Conservation (phyloP, 164 flowering plant species). For the Akebia trifoliata region DNA sequence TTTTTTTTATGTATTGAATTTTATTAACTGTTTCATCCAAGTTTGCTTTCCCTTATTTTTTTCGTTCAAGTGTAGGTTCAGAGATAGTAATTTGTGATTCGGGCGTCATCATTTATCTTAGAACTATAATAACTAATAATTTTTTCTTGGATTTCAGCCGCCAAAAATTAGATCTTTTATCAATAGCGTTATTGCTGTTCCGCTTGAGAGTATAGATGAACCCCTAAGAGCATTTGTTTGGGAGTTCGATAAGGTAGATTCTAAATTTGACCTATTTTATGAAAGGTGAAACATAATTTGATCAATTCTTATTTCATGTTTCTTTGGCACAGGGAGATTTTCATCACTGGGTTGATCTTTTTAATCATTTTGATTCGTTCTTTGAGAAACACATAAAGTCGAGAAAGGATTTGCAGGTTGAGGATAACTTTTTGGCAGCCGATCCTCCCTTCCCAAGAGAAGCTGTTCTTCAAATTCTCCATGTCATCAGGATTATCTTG, state of each 20-base stretch:
- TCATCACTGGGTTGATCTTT: slow-evolving; percentile 95
- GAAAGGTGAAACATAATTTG: slow-evolving; percentile 1
- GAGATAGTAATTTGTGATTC: neutral
- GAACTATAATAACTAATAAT: neutral
- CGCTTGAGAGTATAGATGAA: slow-evolving; percentile 78
- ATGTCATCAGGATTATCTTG: slow-evolving; percentile 75
- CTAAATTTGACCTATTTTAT: neutral
- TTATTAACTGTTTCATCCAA: neutral
- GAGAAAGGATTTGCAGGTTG: slow-evolving; percentile 85
- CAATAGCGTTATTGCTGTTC: slow-evolving; percentile 51
- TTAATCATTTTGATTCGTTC: slow-evolving; percentile 85
- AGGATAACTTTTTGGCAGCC: slow-evolving; percentile 56
- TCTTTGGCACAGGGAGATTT: slow-evolving; percentile 79
- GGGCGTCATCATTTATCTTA: neutral
- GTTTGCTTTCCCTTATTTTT: neutral
- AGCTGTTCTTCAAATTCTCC: slow-evolving; percentile 82
- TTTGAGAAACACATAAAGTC: slow-evolving; percentile 76
- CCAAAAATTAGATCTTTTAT: slow-evolving; percentile 79
- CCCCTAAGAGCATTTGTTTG: slow-evolving; percentile 66
- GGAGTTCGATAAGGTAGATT: slow-evolving; percentile 84
- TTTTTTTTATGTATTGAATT: neutral
- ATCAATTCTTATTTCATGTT: slow-evolving; percentile 10
- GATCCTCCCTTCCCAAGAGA: slow-evolving; percentile 89
- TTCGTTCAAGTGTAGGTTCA: neutral
- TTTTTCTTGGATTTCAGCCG: slow-evolving; percentile 49